A percentile compares a stretch with the other conserved stretches of the same genome.
Conservation (phyloP, 2,329 filamentous ascomycete species). For the Phialocephala subalpina region DNA sequence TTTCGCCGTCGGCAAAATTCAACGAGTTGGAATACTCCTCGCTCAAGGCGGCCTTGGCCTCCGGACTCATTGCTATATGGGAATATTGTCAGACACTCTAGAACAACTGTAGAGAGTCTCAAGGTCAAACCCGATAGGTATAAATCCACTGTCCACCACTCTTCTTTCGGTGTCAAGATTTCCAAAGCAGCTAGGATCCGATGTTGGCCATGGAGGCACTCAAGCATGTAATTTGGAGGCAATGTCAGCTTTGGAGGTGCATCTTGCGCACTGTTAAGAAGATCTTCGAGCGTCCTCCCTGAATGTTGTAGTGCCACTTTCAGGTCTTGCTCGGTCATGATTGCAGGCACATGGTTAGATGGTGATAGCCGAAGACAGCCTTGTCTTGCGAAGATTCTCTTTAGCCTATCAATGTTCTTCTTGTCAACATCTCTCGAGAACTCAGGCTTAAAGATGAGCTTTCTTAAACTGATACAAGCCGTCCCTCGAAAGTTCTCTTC, state of each 20-base stretch:
- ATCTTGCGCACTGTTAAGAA: constrained; percentile 9
- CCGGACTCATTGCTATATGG: too few relatives aligned
- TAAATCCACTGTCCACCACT: constrained; percentile 24
- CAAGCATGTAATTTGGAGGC: constrained; percentile 9
- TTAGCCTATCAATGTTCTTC: constrained; percentile 6
- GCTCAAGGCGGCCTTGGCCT: neutral
- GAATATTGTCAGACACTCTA: too few relatives aligned
- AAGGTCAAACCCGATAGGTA: constrained; percentile 17
- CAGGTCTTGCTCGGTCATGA: constrained; percentile 11
- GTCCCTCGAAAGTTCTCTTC: constrained; percentile 12
- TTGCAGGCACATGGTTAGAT: constrained; percentile 14
- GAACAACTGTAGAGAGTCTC: too few relatives aligned
- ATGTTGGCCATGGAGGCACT: constrained; percentile 21
- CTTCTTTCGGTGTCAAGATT: constrained; percentile 16
- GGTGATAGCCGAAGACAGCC: neutral
- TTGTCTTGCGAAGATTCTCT: constrained; percentile 7
- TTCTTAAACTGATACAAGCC: constrained; percentile 3
- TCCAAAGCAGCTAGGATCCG: constrained; percentile 20
- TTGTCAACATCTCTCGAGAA: constrained; percentile 4
- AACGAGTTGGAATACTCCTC: neutral
- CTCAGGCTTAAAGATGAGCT: constrained; percentile 1
- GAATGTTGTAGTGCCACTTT: constrained; percentile 10
- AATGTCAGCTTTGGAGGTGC: constrained; percentile 13
- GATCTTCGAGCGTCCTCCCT: constrained; percentile 3
- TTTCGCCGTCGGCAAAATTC: neutral